Base-by-base conservation (phyloP, 768 basidiomycete species). In the Erythrobasidium yunnanense region DNA sequence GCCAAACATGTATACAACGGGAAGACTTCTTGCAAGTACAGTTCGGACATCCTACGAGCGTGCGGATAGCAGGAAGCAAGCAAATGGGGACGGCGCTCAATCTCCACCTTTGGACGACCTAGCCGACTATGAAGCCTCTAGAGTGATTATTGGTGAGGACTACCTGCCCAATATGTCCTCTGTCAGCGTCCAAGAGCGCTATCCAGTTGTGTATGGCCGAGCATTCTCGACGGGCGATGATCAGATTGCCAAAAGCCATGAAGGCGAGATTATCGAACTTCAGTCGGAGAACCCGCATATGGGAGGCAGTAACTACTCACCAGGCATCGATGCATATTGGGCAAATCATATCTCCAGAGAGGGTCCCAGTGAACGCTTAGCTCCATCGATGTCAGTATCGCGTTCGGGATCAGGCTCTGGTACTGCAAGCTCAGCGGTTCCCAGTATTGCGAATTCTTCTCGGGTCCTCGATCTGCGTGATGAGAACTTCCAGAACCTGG, bases 151-250 rank as follows among this genome's bases (percentile, higher is more conserved):
- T 27, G 60, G 60, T 25, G 23, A 63, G 38, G 13, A 29, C 6
- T 25, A 30, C 52, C 60, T 63, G 4, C 7, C 49, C 7, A n/a
- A n/a, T n/a, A 42, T 46, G 8, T 58, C 38, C 25, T 47, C 56
- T 22, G 56, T 45, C 45, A 58, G 38, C 11, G 56, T 45, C 11
- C 56, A 58, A 35, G 56, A 58, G 27, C 35, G 56, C 6, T 63
- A 29, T n/a, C 60, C 60, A 8, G 60, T 63, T 4, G 60, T 63
- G n/a, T 63, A 63, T 32, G 60, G 60, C 2, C 45, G 27, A 25
- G 60, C 60, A 5, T 63, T 63, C 60, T 63, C 60, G 25, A 63
- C 60, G 8, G 27, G 29, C 17, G 45, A 49, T 30, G 60, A 51
- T 30, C 32, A 29, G 4, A 42, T 42, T 42, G 38, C 38, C 11